Conservation (phyloP, 139 green algal species). For the Chlamydomonas schloesseri region DNA sequence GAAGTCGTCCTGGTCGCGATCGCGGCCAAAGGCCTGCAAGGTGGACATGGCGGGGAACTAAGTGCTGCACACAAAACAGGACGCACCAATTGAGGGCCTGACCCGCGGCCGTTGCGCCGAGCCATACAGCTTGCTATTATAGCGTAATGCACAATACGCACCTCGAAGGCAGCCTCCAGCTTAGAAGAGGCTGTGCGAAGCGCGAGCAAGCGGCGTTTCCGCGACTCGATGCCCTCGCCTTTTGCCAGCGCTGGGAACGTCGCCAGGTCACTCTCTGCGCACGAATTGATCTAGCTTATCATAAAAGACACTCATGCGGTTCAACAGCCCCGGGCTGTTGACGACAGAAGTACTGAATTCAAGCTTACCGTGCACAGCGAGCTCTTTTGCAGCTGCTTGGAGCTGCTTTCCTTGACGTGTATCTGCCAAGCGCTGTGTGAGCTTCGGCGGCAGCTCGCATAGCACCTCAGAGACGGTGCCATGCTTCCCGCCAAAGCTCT, state of each 20-base stretch:
- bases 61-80: too few species aligned
- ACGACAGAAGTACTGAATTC: too few species aligned
- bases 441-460: slow-evolving; percentile 27
- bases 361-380: neutral
- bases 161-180: slow-evolving; percentile 25
- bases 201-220: neutral
- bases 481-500: neutral
- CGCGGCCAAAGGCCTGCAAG: neutral
- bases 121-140: too few species aligned
- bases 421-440: slow-evolving; percentile 19
- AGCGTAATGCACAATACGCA: too few species aligned
- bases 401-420: neutral
- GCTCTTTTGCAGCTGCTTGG: neutral
- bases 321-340: too few species aligned
- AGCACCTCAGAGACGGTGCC: slow-evolving; percentile 1
- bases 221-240: neutral
- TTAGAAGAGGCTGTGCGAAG: neutral
- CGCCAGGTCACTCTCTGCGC: neutral
- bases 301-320: too few species aligned
- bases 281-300: too few species aligned
- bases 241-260: neutral
- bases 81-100: too few species aligned
- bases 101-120: too few species aligned
- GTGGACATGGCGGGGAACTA: too few species aligned
- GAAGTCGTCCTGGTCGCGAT: slow-evolving; percentile 32